phyloP scores from a whole-genome alignment of 768 basidiomycete species.

The Suillus luteus region DNA sequence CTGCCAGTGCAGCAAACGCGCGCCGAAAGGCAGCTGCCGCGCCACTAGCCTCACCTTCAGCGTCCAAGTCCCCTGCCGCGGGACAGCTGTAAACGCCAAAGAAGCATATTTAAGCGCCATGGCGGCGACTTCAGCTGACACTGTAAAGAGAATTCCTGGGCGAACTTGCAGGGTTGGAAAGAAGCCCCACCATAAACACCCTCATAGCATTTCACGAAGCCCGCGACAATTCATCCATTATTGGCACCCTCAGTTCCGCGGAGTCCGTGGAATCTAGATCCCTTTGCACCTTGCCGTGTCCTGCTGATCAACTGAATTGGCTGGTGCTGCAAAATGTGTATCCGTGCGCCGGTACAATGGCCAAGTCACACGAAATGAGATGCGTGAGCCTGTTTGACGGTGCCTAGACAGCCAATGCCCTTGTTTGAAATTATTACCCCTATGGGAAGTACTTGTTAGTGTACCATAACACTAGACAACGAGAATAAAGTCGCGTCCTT shows the following conservation, averaged over 20 bases:
- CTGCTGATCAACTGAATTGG: conserved; percentile 1
- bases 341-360: background rate
- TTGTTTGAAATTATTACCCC: conserved; percentile 1
- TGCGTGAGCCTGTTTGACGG: background rate
- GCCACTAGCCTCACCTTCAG: no score
- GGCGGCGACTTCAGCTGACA: background rate
- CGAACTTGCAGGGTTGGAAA: conserved; percentile 2
- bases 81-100: no score
- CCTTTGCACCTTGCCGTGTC: background rate
- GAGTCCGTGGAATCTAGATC: background rate
- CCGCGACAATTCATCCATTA: background rate
- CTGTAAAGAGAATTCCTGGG: background rate
- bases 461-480: background rate
- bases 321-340: background rate
- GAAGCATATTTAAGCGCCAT: background rate
- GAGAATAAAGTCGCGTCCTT: background rate
- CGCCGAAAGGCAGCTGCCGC: background rate
- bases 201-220: conserved; percentile 2
- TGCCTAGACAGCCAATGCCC: background rate
- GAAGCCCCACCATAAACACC: background rate
- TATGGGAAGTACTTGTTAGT: background rate
- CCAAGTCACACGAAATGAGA: conserved; percentile 5
- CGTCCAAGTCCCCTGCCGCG: background rate
- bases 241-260: conserved; percentile 5
- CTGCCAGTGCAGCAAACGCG: no score